A percentile compares a stretch with the other conserved stretches of the same genome.
These are phyloP conservation scores for Malus sieversii DNA, from an alignment of 306 rosid genomes.

Conservation along the genomic window DNA sequence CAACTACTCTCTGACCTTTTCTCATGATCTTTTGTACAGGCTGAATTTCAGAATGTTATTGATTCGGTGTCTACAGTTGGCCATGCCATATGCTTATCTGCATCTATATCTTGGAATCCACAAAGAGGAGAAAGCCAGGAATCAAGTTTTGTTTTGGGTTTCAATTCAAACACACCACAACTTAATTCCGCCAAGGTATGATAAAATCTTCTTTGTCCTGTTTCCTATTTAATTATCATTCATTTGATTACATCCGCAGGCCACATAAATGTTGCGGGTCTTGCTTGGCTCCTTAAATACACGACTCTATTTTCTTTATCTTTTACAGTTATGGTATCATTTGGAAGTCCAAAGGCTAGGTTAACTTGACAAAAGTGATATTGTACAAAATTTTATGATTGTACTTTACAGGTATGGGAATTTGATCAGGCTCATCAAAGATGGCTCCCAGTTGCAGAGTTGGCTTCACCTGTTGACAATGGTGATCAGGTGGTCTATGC, in stretches of 20 bases:
- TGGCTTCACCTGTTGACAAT: constrained; percentile 59
- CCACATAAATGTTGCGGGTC: not conserved
- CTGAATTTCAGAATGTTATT: constrained; percentile 83
- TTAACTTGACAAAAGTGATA: not conserved
- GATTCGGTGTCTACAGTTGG: constrained; percentile 71
- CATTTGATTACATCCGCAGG: constrained; percentile 12
- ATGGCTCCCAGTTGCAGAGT: constrained; percentile 96
- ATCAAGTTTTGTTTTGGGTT: constrained; percentile 69
- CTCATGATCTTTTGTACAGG: constrained; percentile 34
- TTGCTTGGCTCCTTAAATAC: not conserved
- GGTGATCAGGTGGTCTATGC: constrained; percentile 70
- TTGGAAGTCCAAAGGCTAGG: not conserved
- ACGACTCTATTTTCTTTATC: not conserved
- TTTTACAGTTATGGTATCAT: not conserved
- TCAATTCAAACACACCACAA: constrained; percentile 57
- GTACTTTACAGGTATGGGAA: constrained; percentile 65
- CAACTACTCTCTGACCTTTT: not conserved
- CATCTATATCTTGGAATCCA: constrained; percentile 80
- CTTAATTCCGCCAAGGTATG: constrained; percentile 85
- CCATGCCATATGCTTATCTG: constrained; percentile 60
- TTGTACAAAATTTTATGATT: not conserved
- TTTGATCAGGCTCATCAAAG: constrained; percentile 93
- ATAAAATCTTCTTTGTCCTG: constrained; percentile 1
- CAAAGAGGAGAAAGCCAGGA: constrained; percentile 58
- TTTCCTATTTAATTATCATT: not conserved